A percentile compares a stretch with the other conserved stretches of the same genome.
Conservation (phyloP, 495 filamentous ascomycete genomes). For the Neurospora pannonica region DNA sequence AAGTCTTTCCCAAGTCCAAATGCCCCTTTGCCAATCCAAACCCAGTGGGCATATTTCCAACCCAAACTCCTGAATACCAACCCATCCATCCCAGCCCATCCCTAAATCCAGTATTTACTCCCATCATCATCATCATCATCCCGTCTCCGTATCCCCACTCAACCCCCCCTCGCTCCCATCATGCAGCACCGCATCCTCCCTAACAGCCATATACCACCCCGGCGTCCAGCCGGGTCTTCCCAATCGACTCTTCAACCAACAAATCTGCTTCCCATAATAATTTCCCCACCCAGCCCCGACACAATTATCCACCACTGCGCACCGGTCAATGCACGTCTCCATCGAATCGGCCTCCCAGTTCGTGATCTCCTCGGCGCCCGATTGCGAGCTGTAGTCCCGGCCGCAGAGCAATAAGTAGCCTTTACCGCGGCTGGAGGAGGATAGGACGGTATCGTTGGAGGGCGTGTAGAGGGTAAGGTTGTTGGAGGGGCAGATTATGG, state of each 20-base stretch:
- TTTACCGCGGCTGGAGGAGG: neutral
- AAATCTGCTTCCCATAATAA: slow-evolving; percentile 20
- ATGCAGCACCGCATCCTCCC: slow-evolving; percentile 14
- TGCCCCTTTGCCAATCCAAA: no score
- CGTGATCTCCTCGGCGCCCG: slow-evolving; percentile 19
- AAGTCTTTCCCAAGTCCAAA: no score
- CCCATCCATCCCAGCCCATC: no score
- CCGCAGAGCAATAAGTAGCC: slow-evolving; percentile 25
- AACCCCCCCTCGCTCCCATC: neutral
- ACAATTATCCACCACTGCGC: slow-evolving; percentile 16
- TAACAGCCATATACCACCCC: slow-evolving; percentile 36
- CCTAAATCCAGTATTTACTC: no score
- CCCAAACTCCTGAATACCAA: no score
- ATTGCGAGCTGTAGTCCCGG: slow-evolving; percentile 21
- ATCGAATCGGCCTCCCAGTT: slow-evolving; percentile 12
- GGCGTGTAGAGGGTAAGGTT: slow-evolving; percentile 27
- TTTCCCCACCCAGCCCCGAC: slow-evolving; percentile 28
- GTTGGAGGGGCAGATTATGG: slow-evolving; percentile 19
- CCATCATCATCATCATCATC: no score
- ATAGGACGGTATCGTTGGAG: neutral
- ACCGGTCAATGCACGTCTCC: slow-evolving; percentile 22
- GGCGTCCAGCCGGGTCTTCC: slow-evolving; percentile 38
- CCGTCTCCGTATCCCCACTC: neutral
- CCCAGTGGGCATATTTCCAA: no score
- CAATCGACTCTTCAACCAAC: slow-evolving; percentile 46